Conservation (phyloP, 257 asterid genomes). For the Primulina eburnea region DNA sequence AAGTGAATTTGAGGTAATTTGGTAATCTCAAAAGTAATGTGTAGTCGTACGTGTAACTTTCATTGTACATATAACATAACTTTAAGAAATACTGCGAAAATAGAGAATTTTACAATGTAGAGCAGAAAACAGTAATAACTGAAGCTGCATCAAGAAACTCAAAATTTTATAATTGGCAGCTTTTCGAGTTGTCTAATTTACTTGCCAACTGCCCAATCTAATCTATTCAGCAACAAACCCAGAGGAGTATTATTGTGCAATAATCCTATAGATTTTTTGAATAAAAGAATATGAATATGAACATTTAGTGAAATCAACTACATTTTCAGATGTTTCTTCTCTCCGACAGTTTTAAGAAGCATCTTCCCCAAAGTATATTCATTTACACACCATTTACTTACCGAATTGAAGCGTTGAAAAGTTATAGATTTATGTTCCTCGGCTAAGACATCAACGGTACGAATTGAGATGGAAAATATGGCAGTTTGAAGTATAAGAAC, state of each 20-base stretch:
- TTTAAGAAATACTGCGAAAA: not conserved
- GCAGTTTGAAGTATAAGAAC: conserved; percentile 52
- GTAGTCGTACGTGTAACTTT: too few relatives aligned
- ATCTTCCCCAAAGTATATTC: not conserved
- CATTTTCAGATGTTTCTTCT: conserved; percentile 6
- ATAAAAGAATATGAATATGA: conserved; percentile 37
- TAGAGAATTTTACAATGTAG: not conserved
- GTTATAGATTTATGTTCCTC: not conserved
- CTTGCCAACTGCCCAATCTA: conserved; percentile 13
- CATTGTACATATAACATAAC: too few relatives aligned
- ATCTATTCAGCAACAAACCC: conserved; percentile 13
- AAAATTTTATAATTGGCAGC: too few relatives aligned
- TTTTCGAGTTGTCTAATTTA: not conserved
- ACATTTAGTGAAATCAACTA: conserved; percentile 17
- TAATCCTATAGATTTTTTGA: conserved; percentile 9
- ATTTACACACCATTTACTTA: not conserved
- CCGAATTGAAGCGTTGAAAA: not conserved
- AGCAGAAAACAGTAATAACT: not conserved
- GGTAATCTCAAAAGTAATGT: too few relatives aligned
- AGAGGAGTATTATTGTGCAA: conserved; percentile 17
- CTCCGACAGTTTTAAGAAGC: conserved; percentile 3
- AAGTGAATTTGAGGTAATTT: too few relatives aligned
- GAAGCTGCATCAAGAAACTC: conserved; percentile 5
- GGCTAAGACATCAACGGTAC: conserved; percentile 35
- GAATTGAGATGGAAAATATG: conserved; percentile 76